phyloP scores from a whole-genome alignment of 176 grass and related monocot species.

The Juncus inflexus region DNA sequence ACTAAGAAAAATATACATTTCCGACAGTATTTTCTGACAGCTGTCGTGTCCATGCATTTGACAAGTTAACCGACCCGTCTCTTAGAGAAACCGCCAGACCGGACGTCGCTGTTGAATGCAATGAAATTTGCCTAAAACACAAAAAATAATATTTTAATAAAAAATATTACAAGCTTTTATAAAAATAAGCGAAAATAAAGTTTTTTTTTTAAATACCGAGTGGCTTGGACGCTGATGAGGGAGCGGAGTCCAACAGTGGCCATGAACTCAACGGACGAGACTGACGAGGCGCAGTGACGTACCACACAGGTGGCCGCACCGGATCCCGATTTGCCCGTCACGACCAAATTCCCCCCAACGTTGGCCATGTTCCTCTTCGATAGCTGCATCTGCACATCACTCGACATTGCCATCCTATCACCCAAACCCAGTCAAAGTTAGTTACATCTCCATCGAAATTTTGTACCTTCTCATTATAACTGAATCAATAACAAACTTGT shows the following conservation, averaged over 20 bases:
- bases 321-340: constrained; percentile 55
- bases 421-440: too few species aligned
- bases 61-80: constrained; percentile 88
- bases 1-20: constrained; percentile 52
- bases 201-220: constrained; percentile 39
- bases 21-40: constrained; percentile 74
- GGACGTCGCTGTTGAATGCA: constrained; percentile 77
- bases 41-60: constrained; percentile 91
- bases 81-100: constrained; percentile 72
- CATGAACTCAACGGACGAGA: constrained; percentile 71
- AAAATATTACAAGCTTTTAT: constrained; percentile 13
- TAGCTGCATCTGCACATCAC: constrained; percentile 70
- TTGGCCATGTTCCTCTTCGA: constrained; percentile 67
- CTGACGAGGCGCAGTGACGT: constrained; percentile 60
- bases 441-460: too few species aligned
- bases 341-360: constrained; percentile 72
- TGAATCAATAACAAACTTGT: neutral
- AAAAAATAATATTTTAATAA: constrained; percentile 6
- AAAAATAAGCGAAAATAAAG: constrained; percentile 4
- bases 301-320: constrained; percentile 68
- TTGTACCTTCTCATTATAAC: too few species aligned
- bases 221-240: constrained; percentile 55
- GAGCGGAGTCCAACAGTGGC: constrained; percentile 84
- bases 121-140: constrained; percentile 78
- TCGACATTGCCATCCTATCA: constrained; percentile 84